These are phyloP conservation scores for Blastobotrys ciferrii DNA, from an alignment of 1,139 yeast genomes.

Conservation along the genomic window DNA sequence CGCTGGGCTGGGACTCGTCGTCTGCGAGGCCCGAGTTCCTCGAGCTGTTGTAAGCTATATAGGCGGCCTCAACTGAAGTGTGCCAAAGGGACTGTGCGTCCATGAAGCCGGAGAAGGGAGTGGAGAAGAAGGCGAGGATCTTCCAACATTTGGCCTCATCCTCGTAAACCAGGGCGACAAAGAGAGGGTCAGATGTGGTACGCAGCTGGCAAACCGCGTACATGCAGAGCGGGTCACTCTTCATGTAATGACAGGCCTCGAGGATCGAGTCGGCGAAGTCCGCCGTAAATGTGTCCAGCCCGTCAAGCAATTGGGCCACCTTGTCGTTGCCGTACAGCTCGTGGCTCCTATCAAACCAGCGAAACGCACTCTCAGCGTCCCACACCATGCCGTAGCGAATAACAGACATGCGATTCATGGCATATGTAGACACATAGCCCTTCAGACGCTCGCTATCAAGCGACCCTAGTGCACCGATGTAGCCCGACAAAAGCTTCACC, in stretches of 20 bases:
- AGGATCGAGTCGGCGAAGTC: slow-evolving; percentile 4
- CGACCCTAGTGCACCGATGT: slow-evolving; percentile 1
- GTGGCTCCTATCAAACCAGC: neutral
- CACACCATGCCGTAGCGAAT: slow-evolving; percentile 10
- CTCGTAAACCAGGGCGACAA: neutral
- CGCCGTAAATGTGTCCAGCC: neutral
- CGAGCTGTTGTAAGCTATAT: no score
- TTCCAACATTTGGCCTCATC: slow-evolving; percentile 13
- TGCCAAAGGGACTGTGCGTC: slow-evolving; percentile 7
- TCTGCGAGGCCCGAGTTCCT: no score
- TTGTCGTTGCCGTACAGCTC: neutral
- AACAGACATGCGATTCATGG: slow-evolving; percentile 7
- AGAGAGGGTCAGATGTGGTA: slow-evolving; percentile 6
- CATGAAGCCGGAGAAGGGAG: neutral
- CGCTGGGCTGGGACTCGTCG: neutral
- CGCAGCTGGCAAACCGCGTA: neutral
- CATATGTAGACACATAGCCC: slow-evolving; percentile 2
- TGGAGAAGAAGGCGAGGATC: slow-evolving; percentile 12
- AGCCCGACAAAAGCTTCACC: neutral
- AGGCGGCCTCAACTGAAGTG: neutral
- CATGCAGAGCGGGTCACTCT: neutral
- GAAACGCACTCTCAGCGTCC: slow-evolving; percentile 11
- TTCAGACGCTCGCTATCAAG: neutral
- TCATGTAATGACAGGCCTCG: neutral
- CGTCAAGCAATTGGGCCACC: neutral